Base-by-base conservation (phyloP, 2,329 filamentous ascomycete species). In the Fusarium begoniae region DNA sequence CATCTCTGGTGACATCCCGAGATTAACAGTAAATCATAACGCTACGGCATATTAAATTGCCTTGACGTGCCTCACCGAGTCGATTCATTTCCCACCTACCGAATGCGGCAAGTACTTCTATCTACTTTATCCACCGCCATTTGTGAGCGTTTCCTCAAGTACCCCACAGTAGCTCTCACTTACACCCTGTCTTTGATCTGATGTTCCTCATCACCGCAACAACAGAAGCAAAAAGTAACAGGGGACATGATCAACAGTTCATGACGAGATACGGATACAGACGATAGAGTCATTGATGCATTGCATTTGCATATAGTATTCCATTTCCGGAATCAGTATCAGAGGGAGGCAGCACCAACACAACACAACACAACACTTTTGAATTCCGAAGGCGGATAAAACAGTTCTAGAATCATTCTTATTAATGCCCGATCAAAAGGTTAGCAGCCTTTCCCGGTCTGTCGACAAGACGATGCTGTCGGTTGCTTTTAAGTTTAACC, bases 71-170 rank as follows among this genome's bases (percentile, higher is more conserved):
- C 45, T 48, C 57, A 35, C 35, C 57, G 60, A 66, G 65, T 62
- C 70, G 61, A 62, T 70, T 73, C 66, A 73, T 74, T 74, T 72
- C 58, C 67, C 67, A 69, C 71, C 53, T 74, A 62, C 72, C 64
- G 14, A 62, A 74, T 74, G 45, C 30, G 72, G 72, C 17, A 74
- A 72, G 68, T 72, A 74, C 72, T 44, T 5, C 10, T 13, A 20
- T 58, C 15, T 69, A 74, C 72, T 7, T 74, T 15, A 6, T 2
- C 43, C 53, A 20, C 18, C 26, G 28, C 12, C 3, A 30, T 18
- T 22, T 51, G 20, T 51, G 37, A 14, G 37, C 14, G 13, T 2
- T 14, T 12, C 18, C 7, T 15, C 28, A 41, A 47, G 71, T 74
- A 74, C 51, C 48, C 22, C 5, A 24, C 30, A 47, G 71, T 74